Conservation (phyloP, 495 filamentous ascomycete genomes). For the Clavariopsis aquatica region DNA sequence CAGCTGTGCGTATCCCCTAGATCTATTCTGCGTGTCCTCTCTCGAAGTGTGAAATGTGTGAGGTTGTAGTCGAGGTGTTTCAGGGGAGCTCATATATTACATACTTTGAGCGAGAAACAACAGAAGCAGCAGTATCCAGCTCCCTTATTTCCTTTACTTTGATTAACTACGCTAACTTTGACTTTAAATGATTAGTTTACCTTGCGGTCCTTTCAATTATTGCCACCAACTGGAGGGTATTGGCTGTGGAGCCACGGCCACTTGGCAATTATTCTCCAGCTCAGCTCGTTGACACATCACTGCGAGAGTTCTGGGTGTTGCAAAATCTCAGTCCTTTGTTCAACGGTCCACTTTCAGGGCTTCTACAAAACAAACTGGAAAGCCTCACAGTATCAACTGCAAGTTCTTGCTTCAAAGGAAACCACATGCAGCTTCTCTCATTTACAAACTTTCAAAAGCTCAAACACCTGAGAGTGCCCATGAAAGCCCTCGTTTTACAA, state of each 20-base stretch:
- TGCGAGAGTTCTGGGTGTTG: neutral
- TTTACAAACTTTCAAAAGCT: neutral
- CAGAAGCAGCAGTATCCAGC: too few species aligned
- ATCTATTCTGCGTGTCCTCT: too few species aligned
- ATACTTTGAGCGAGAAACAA: too few species aligned
- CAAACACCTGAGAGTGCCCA: neutral
- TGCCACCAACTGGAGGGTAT: neutral
- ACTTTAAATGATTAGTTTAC: too few species aligned
- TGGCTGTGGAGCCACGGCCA: neutral
- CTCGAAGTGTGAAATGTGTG: too few species aligned
- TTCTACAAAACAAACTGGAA: neutral
- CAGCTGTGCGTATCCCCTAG: too few species aligned
- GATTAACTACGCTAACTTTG: too few species aligned
- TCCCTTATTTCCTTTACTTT: too few species aligned
- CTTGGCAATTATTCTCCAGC: neutral
- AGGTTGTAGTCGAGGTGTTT: too few species aligned
- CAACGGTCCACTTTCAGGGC: neutral
- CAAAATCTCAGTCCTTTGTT: neutral
- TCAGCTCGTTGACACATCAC: neutral
- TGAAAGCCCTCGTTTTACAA: neutral
- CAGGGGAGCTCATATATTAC: too few species aligned
- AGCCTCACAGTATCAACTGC: neutral
- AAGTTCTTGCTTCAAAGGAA: neutral
- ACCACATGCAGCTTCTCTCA: neutral
- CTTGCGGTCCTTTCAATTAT: neutral